A percentile compares a stretch with the other conserved stretches of the same genome.
Conservation (phyloP, 805 yeast genomes). For the Cyberlindnera mycetangii region DNA sequence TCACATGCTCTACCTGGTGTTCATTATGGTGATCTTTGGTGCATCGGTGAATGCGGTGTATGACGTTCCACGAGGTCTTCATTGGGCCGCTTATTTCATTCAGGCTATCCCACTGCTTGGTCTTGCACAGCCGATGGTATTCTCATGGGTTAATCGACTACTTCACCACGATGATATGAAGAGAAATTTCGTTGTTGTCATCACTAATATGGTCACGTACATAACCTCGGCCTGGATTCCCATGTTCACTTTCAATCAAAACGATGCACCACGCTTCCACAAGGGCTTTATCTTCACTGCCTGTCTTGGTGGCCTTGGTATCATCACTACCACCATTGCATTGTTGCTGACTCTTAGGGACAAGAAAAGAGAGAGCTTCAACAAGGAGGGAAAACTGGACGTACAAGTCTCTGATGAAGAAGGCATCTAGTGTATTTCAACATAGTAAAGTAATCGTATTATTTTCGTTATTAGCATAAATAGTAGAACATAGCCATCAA, state of each 20-base stretch:
- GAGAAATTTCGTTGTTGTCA: conserved; percentile 37
- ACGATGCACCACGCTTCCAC: conserved; percentile 36
- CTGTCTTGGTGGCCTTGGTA: conserved; percentile 7
- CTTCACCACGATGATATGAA: conserved; percentile 34
- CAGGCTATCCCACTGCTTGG: conserved; percentile 42
- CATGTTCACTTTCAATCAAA: conserved; percentile 38
- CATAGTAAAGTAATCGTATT: too few species aligned
- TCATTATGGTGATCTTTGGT: conserved; percentile 43
- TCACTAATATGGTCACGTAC: conserved; percentile 41
- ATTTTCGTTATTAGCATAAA: too few species aligned
- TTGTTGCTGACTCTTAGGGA: background rate
- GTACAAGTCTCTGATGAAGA: too few species aligned
- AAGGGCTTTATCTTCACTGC: conserved; percentile 35
- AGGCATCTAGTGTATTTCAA: too few species aligned
- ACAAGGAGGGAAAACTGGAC: too few species aligned
- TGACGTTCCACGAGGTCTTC: conserved; percentile 46
- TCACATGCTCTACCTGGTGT: conserved; percentile 38
- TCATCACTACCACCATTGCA: background rate
- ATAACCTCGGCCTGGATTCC: conserved; percentile 37
- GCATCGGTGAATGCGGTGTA: conserved; percentile 30
- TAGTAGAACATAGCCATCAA: too few species aligned
- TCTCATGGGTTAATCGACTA: conserved; percentile 52
- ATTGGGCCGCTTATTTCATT: conserved; percentile 49
- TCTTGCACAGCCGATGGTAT: conserved; percentile 55
- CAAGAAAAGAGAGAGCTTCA: background rate